Evolutionary conservation across 768 basidiomycete genomes (phyloP).

Genomic region (Russula sp.): DNA sequence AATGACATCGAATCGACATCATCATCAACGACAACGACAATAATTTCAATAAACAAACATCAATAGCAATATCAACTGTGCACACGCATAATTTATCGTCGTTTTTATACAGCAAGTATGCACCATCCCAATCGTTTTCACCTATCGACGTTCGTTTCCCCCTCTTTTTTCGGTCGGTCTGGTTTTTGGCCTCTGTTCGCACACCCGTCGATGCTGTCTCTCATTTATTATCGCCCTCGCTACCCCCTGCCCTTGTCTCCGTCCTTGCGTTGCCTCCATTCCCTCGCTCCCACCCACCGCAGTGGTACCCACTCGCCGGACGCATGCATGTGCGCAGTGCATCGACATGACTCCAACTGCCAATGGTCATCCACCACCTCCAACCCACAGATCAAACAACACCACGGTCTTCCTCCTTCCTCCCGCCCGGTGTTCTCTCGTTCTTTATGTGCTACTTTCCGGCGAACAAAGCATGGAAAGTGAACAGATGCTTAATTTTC

Average conservation of each 20-base stretch:
- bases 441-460: background rate
- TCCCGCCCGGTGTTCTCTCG: background rate
- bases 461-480: constrained; percentile 3
- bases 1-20: too few species aligned
- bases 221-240: background rate
- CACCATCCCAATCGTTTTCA: background rate
- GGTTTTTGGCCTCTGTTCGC: background rate
- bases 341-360: background rate
- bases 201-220: background rate
- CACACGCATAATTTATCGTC: constrained; percentile 27
- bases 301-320: background rate
- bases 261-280: background rate
- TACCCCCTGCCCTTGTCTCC: background rate
- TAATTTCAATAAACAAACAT: background rate
- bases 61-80: constrained; percentile 19
- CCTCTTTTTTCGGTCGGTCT: background rate
- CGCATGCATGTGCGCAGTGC: background rate
- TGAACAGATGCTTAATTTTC: background rate
- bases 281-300: background rate
- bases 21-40: constrained; percentile 1
- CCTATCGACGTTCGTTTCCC: background rate
- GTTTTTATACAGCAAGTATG: constrained; percentile 12
- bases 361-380: background rate
- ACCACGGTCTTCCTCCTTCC: background rate
- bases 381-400: background rate